These are phyloP conservation scores for Phaeosphaeria sp. DNA, from an alignment of 2,329 filamentous ascomycete species.

Conservation along the genomic window DNA sequence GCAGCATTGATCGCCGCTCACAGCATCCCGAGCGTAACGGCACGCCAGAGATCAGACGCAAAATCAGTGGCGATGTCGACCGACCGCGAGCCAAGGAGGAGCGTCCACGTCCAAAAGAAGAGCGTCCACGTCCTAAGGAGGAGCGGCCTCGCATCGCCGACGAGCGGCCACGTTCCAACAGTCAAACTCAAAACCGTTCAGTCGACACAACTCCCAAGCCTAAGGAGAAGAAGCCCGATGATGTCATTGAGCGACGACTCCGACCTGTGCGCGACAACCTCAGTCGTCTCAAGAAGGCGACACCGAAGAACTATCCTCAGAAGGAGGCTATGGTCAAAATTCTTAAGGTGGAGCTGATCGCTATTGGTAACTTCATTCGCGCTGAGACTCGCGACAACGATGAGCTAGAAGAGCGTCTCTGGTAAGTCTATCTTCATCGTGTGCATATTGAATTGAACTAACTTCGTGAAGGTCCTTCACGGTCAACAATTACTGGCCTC, in stretches of 20 bases:
- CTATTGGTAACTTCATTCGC: constrained; percentile 69
- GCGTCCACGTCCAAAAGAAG: constrained; percentile 41
- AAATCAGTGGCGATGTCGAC: constrained; percentile 53
- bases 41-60: constrained; percentile 54
- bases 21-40: constrained; percentile 44
- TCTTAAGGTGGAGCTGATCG: constrained; percentile 66
- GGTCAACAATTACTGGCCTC: constrained; percentile 49
- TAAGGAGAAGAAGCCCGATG: constrained; percentile 48
- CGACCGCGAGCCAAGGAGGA: constrained; percentile 14
- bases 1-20: constrained; percentile 47
- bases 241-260: constrained; percentile 60
- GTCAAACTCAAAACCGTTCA: constrained; percentile 53
- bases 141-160: constrained; percentile 54
- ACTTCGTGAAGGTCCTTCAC: constrained; percentile 42
- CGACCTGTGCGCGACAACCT: constrained; percentile 68
- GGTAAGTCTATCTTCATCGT: constrained; percentile 48
- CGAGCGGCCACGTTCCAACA: constrained; percentile 34
- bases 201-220: constrained; percentile 36
- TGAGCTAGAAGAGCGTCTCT: constrained; percentile 59
- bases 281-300: constrained; percentile 65
- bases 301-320: constrained; percentile 67
- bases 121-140: constrained; percentile 18
- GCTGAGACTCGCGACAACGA: constrained; percentile 52
- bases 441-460: constrained; percentile 13
- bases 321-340: constrained; percentile 68